Base-by-base conservation (phyloP, 1,139 yeast species). In the Pichia sorboxylosa region DNA sequence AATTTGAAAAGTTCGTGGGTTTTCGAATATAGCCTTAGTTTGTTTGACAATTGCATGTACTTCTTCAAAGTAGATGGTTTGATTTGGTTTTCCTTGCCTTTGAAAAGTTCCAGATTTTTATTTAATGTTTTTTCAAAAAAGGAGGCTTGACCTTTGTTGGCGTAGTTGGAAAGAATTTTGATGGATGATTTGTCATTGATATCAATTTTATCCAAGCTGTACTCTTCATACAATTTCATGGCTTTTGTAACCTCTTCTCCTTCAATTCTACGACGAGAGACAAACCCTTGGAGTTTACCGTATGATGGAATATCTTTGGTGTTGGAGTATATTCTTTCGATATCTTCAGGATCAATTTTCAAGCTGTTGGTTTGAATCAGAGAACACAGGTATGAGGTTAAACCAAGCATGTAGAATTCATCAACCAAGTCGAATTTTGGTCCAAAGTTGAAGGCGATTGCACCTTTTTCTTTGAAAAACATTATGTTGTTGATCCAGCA, bases 261-360 rank as follows among this genome's bases (percentile, higher is more conserved):
- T 20, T 43, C 39, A 5, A 49, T 38, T 24, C 53, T 50, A 7
- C 63, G 48, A 11, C 59, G 63, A 1, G 67, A 57, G 23, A 55
- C 47, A 17, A 68, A 49, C 30, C 66, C 49, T 28, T 58, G 54
- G 34, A 67, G 62, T 66, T 68, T 63, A 3, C 59, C 45, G 10
- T 44, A 43, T 6, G 58, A 42, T 1, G 59, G 39, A 10, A 29
- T 18, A 6, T 42, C 2, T 4, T 5, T 8, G n/a, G 24, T 5
- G 4, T 36, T 38, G n/a, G 38, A 34, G 9, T 39, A 27, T n/a
- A 49, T 41, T 27, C 43, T 34, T 24, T 44, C 33, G 24, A 47
- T 34, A 21, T 46, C 43, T 24, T 45, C 48, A 3, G 35, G 31
- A 29, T 48, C 53, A 6, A 42, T 32, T 9, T 30, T 26, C 1